Evolutionary conservation across 345 rosid species (phyloP).

Genomic region (Corchorus capsularis): DNA sequence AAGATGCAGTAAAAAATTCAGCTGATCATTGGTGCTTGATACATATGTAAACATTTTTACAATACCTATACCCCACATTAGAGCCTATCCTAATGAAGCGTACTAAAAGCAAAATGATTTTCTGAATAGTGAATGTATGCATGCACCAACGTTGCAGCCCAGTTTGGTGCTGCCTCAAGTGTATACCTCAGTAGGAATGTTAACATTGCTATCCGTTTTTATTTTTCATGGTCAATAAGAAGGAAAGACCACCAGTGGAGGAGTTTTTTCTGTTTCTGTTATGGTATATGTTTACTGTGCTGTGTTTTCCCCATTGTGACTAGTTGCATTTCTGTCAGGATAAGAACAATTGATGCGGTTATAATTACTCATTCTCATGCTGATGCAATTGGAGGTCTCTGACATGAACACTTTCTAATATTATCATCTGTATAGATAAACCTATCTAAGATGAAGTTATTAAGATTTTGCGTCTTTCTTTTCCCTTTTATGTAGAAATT

Average conservation of each 20-base stretch:
- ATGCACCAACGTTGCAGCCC: neutral
- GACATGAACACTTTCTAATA: constrained; percentile 46
- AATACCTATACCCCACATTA: neutral
- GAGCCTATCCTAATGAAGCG: constrained; percentile 11
- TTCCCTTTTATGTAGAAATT: constrained; percentile 4
- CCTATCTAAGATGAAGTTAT: constrained; percentile 16
- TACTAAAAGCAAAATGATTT: neutral
- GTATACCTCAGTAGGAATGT: neutral
- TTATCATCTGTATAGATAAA: constrained; percentile 20
- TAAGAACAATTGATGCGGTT: constrained; percentile 98
- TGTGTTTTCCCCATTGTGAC: constrained; percentile 38
- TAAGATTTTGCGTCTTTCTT: constrained; percentile 20
- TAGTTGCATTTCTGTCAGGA: constrained; percentile 73
- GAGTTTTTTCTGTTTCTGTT: constrained; percentile 24
- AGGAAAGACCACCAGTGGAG: neutral
- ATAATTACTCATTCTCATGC: constrained; percentile 98
- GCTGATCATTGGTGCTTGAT: neutral
- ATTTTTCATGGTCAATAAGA: neutral
- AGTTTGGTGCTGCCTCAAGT: neutral
- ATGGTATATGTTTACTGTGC: constrained; percentile 20
- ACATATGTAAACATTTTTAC: neutral
- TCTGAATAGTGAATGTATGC: neutral
- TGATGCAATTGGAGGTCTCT: constrained; percentile 98
- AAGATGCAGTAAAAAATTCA: neutral
- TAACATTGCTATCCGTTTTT: neutral